A percentile compares a stretch with the other conserved stretches of the same genome.
phyloP scores from a whole-genome alignment of 2,329 filamentous ascomycete species.

The Lachnellula hyalina region DNA sequence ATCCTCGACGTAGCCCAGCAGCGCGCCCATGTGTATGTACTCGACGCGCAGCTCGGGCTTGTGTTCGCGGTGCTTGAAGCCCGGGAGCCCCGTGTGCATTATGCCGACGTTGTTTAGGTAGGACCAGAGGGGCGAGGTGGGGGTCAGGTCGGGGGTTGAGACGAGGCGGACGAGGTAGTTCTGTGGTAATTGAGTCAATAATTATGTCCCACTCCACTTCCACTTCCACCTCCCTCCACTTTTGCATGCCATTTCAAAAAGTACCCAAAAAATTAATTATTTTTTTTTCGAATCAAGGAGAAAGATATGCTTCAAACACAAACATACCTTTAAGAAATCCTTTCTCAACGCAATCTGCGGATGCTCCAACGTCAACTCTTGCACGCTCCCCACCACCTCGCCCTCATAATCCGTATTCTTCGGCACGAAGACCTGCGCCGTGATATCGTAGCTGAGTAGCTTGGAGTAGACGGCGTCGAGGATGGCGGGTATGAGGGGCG shows the following conservation, averaged over 20 bases:
- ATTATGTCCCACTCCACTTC: neutral
- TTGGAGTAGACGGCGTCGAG: constrained; percentile 84
- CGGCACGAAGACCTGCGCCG: constrained; percentile 67
- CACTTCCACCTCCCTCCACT: too few species aligned
- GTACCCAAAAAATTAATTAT: too few species aligned
- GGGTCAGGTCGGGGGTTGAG: constrained; percentile 53
- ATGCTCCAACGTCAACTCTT: constrained; percentile 51
- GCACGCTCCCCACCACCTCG: constrained; percentile 56
- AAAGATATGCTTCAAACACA: constrained; percentile 24
- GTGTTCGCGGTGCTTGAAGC: constrained; percentile 54
- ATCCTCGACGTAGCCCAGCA: constrained; percentile 71
- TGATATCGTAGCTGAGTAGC: constrained; percentile 75
- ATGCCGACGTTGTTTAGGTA: constrained; percentile 80
- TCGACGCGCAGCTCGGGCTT: constrained; percentile 59
- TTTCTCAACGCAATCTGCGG: constrained; percentile 73
- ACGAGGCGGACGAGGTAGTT: constrained; percentile 72
- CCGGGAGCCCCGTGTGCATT: constrained; percentile 72
- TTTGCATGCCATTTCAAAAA: neutral
- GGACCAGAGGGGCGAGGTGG: constrained; percentile 73
- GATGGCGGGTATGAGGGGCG: constrained; percentile 69
- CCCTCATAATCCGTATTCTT: constrained; percentile 60
- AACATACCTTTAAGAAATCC: constrained; percentile 52
- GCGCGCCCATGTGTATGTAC: constrained; percentile 71
- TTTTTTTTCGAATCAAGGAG: neutral
- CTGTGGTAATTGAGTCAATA: constrained; percentile 26